These are phyloP conservation scores for Candida parachauliodes DNA, from an alignment of 805 yeast species.

Conservation along the genomic window DNA sequence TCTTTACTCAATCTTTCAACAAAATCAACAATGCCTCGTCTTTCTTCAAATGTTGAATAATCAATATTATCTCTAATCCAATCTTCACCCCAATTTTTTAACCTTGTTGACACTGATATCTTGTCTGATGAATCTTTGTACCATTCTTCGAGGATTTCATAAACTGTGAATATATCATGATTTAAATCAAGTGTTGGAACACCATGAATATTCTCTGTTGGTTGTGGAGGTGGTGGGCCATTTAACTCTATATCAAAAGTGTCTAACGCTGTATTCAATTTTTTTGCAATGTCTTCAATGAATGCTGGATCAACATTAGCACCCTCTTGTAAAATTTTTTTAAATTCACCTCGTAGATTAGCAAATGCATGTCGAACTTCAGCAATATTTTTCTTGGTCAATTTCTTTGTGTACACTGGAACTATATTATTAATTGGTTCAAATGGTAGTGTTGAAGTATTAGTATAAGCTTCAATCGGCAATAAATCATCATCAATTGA, in stretches of 20 bases:
- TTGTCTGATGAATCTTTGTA: slow-evolving; percentile 6
- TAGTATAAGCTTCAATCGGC: not conserved
- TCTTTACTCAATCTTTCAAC: slow-evolving; percentile 11
- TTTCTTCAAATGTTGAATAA: slow-evolving; percentile 11
- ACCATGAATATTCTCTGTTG: not conserved
- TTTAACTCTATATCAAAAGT: slow-evolving; percentile 6
- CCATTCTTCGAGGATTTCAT: slow-evolving; percentile 15
- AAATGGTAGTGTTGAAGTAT: not conserved
- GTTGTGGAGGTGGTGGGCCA: slow-evolving; percentile 7
- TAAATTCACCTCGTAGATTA: slow-evolving; percentile 4
- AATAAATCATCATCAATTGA: not conserved
- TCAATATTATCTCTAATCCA: slow-evolving; percentile 14
- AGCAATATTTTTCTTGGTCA: slow-evolving; percentile 5
- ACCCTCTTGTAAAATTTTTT: not conserved
- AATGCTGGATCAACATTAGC: slow-evolving; percentile 6
- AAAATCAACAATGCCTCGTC: slow-evolving; percentile 12
- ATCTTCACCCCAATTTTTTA: slow-evolving; percentile 10
- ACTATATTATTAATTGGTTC: not conserved
- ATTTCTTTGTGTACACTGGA: slow-evolving; percentile 4
- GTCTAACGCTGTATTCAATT: slow-evolving; percentile 5
- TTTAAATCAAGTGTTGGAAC: slow-evolving; percentile 12
- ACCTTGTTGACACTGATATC: slow-evolving; percentile 7
- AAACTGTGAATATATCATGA: slow-evolving; percentile 12
- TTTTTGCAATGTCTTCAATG: not conserved
- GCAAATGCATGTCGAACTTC: slow-evolving; percentile 4